Percentiles rank a stretch among this genome's conserved stretches.
These are phyloP conservation scores for Colletotrichum tropicicola DNA, from an alignment of 2,329 filamentous ascomycete genomes.

Conservation along the genomic window DNA sequence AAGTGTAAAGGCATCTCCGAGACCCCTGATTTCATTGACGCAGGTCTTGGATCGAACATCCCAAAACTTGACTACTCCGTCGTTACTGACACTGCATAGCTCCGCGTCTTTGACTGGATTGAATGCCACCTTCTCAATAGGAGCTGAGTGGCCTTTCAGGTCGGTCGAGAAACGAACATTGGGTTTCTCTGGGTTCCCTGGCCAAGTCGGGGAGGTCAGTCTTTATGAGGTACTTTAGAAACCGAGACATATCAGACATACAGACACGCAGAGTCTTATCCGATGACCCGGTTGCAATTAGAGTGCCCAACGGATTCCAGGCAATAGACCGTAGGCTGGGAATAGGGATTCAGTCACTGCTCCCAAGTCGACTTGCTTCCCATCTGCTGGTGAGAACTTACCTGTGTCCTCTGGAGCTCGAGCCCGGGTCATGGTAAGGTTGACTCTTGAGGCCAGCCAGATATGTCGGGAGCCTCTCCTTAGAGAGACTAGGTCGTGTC, in stretches of 20 bases:
- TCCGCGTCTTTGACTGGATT: constrained; percentile 81
- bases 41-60: constrained; percentile 78
- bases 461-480: constrained; percentile 73
- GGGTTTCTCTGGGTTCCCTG: constrained; percentile 80
- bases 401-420: constrained; percentile 65
- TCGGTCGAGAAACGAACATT: constrained; percentile 80
- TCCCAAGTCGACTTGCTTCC: constrained; percentile 33
- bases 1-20: constrained; percentile 75
- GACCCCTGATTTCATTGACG: constrained; percentile 73
- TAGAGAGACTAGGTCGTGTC: constrained; percentile 65
- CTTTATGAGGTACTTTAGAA: not conserved
- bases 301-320: constrained; percentile 87
- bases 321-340: constrained; percentile 79
- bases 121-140: constrained; percentile 80
- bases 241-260: constrained; percentile 45
- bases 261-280: constrained; percentile 80
- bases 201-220: not conserved
- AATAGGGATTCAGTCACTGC: constrained; percentile 30
- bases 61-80: constrained; percentile 82
- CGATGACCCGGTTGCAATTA: constrained; percentile 82
- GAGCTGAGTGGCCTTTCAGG: constrained; percentile 71
- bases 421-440: constrained; percentile 71
- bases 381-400: constrained; percentile 45
- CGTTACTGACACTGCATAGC: constrained; percentile 77
- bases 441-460: constrained; percentile 77